A percentile compares a stretch with the other conserved stretches of the same genome.
Evolutionary conservation across 2,329 filamentous ascomycete species (phyloP).

Genomic region (Colletotrichum tropicicola): DNA sequence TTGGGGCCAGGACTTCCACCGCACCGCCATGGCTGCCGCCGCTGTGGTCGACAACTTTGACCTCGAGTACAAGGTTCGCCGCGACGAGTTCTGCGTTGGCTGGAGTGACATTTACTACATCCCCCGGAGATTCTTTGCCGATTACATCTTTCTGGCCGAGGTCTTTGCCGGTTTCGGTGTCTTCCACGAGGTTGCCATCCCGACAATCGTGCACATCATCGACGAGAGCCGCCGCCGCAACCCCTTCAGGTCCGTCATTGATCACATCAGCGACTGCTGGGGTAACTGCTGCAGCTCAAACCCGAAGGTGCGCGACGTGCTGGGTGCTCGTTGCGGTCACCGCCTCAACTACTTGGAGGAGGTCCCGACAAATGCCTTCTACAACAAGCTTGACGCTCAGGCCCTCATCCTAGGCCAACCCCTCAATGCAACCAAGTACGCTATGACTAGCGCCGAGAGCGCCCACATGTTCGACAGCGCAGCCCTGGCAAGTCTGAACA

Average conservation of each 20-base stretch:
- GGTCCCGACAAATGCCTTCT: conserved; percentile 24
- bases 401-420: conserved; percentile 21
- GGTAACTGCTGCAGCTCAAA: conserved; percentile 32
- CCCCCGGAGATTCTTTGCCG: conserved; percentile 41
- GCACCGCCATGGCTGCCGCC: conserved; percentile 30
- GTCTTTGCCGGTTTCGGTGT: conserved; percentile 35
- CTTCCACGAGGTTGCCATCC: conserved; percentile 43
- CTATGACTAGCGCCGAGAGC: conserved; percentile 22
- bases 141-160: conserved; percentile 39
- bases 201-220: conserved; percentile 42
- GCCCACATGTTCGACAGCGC: conserved; percentile 27
- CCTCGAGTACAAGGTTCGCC: conserved; percentile 34
- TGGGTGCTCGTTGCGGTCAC: conserved; percentile 31
- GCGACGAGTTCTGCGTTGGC: conserved; percentile 40
- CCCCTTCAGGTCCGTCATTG: conserved; percentile 25
- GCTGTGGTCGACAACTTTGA: conserved; percentile 30
- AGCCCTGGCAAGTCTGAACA: conserved; percentile 14
- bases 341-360: conserved; percentile 32
- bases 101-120: conserved; percentile 46
- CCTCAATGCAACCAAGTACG: conserved; percentile 29
- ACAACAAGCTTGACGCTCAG: conserved; percentile 28
- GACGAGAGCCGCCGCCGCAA: conserved; percentile 35
- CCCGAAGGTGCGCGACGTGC: conserved; percentile 29
- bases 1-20: conserved; percentile 32
- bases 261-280: conserved; percentile 33